These are phyloP conservation scores for Coemansia sp. DNA, from an alignment of 192 early-diverging fungal species.

Conservation along the genomic window DNA sequence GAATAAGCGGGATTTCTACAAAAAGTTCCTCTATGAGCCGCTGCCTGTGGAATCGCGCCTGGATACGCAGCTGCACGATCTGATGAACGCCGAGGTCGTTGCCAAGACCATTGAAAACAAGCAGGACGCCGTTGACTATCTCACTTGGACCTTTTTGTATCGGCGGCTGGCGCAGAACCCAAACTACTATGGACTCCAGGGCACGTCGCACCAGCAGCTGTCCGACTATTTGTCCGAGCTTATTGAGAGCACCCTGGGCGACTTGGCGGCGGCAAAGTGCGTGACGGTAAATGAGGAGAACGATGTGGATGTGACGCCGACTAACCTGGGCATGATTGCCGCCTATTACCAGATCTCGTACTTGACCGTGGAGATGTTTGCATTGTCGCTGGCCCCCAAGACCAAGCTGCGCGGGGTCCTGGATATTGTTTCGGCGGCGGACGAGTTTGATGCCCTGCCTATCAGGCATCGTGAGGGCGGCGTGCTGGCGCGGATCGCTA, in stretches of 20 bases:
- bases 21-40: constrained; percentile 95
- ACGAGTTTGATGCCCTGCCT: constrained; percentile 90
- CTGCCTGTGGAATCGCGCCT: constrained; percentile 94
- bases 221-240: constrained; percentile 93
- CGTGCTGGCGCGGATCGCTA: constrained; percentile 75
- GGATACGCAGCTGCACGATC: constrained; percentile 92
- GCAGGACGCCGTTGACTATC: constrained; percentile 97
- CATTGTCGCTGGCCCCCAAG: constrained; percentile 76
- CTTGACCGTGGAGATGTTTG: constrained; percentile 90
- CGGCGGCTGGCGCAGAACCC: constrained; percentile 95
- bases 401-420: constrained; percentile 90
- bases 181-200: constrained; percentile 92
- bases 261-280: constrained; percentile 86
- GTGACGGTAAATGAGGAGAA: constrained; percentile 23
- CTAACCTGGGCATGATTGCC: constrained; percentile 96
- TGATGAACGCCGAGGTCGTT: constrained; percentile 95
- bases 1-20: constrained; percentile 96
- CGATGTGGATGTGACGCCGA: constrained; percentile 54
- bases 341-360: constrained; percentile 97
- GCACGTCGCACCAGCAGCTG: constrained; percentile 81
- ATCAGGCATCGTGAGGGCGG: constrained; percentile 91
- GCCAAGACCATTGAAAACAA: constrained; percentile 94
- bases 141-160: constrained; percentile 99
- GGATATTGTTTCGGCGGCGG: constrained; percentile 89
- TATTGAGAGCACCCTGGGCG: constrained; percentile 86